phyloP scores from a whole-genome alignment of 495 filamentous ascomycete species.

The Tuber magnatum region DNA sequence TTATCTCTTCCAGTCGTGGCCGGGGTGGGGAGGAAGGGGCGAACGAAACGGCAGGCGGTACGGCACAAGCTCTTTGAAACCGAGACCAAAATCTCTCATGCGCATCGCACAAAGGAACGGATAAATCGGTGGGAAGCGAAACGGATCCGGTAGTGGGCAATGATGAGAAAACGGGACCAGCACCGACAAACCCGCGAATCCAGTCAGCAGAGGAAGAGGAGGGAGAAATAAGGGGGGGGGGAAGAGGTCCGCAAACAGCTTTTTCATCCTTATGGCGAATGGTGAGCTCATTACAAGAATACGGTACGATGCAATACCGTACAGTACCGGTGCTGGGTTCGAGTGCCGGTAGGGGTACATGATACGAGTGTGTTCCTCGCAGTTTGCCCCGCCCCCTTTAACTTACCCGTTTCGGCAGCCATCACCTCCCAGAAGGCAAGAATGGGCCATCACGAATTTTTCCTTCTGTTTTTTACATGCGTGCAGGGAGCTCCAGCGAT shows the following conservation, averaged over 20 bases:
- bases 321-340: neutral
- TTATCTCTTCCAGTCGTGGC: constrained; percentile 17
- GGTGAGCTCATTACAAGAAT: neutral
- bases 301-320: neutral
- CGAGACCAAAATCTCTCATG: neutral
- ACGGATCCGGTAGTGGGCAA: neutral
- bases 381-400: neutral
- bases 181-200: neutral
- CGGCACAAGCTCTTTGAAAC: neutral
- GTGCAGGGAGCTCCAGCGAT: constrained; percentile 37
- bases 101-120: neutral
- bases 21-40: constrained; percentile 8
- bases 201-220: neutral
- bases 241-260: neutral
- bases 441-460: neutral
- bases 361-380: neutral
- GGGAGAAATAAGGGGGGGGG: neutral
- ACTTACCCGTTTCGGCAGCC: neutral
- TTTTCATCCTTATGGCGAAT: neutral
- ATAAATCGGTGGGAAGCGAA: neutral
- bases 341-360: too few relatives aligned
- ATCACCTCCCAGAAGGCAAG: neutral
- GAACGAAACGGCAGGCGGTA: neutral
- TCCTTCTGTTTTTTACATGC: constrained; percentile 1
- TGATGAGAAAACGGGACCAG: neutral